Evolutionary conservation across 805 yeast species (phyloP).

Genomic region (Yarrowia deformans): DNA sequence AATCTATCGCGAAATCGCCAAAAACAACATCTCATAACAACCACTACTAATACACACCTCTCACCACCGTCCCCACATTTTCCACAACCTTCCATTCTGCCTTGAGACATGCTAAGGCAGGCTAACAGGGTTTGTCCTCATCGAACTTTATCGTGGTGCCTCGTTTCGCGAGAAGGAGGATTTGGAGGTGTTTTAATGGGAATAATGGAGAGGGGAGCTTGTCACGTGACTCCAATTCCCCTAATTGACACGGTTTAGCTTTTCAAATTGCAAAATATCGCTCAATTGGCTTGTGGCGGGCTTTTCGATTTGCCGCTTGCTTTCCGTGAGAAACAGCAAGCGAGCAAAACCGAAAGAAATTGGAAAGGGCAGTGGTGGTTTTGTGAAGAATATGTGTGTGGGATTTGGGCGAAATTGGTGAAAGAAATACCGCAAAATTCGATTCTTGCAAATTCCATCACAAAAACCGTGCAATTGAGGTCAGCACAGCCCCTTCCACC

Average conservation of each 20-base stretch:
- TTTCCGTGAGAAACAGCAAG: neutral
- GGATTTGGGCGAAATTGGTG: too few species aligned
- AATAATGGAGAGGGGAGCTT: neutral
- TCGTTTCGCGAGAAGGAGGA: neutral
- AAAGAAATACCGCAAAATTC: too few species aligned
- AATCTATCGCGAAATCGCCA: too few species aligned
- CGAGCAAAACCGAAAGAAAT: neutral
- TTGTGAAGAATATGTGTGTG: too few species aligned
- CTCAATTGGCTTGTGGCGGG: neutral
- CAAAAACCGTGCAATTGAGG: too few species aligned
- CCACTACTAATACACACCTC: neutral
- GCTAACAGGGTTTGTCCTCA: conserved; percentile 15
- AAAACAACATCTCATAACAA: too few species aligned
- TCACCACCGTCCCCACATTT: neutral
- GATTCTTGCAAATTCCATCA: too few species aligned
- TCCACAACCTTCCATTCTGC: conserved; percentile 29
- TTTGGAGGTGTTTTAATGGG: neutral
- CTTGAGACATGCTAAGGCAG: conserved; percentile 33
- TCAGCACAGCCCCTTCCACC: too few species aligned
- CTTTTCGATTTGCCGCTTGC: neutral
- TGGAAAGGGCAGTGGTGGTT: neutral
- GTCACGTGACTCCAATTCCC: neutral
- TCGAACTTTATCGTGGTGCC: conserved; percentile 34
- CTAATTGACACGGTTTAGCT: neutral
- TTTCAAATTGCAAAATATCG: neutral